Evolutionary conservation across 1,284 basidiomycete species (phyloP).

Genomic region (Irpex sp.): DNA sequence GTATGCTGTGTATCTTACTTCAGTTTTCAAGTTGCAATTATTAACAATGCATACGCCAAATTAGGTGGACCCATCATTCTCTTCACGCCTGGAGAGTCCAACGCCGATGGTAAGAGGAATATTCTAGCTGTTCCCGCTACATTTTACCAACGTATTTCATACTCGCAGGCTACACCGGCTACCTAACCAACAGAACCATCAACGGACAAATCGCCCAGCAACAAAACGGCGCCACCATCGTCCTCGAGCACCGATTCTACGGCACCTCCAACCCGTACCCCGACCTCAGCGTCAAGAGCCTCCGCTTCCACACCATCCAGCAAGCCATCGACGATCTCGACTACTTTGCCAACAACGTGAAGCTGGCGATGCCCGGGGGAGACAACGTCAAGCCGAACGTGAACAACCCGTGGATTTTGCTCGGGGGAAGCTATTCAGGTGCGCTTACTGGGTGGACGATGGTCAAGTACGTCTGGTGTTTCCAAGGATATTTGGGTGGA

Average conservation of each 20-base stretch:
- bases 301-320: slow-evolving; percentile 60
- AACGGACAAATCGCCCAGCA: slow-evolving; percentile 66
- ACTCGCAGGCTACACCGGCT: slow-evolving; percentile 43
- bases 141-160: background rate
- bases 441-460: slow-evolving; percentile 70
- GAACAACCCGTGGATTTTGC: slow-evolving; percentile 62
- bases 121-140: background rate
- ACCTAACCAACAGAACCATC: slow-evolving; percentile 62
- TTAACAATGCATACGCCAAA: background rate
- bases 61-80: slow-evolving; percentile 68
- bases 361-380: slow-evolving; percentile 65
- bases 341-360: slow-evolving; percentile 65
- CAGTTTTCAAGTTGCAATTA: background rate
- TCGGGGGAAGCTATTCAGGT: slow-evolving; percentile 72
- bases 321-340: slow-evolving; percentile 71
- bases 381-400: slow-evolving; percentile 46
- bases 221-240: slow-evolving; percentile 56
- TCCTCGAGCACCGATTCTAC: slow-evolving; percentile 58
- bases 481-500: background rate
- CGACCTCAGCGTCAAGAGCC: slow-evolving; percentile 56
- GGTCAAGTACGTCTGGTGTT: slow-evolving; percentile 48
- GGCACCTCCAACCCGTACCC: slow-evolving; percentile 54
- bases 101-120: slow-evolving; percentile 36
- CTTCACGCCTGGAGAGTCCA: slow-evolving; percentile 45
- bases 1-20: slow-evolving; percentile 24